These are phyloP conservation scores for Zymoseptoria tritici DNA, from an alignment of 2,329 filamentous ascomycete species.

Conservation along the genomic window DNA sequence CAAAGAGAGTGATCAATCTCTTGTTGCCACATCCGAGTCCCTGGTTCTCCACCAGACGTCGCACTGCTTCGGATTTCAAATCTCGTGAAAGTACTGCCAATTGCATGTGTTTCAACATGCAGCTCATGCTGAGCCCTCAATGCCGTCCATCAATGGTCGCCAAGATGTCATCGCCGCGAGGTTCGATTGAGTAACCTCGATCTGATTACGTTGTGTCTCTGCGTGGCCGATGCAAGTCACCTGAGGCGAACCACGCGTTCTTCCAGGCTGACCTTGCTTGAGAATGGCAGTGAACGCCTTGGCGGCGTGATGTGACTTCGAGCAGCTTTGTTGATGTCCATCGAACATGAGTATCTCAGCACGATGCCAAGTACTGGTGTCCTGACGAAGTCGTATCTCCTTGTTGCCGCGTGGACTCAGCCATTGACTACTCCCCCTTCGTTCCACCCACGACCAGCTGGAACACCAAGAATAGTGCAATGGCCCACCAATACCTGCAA, in stretches of 20 bases:
- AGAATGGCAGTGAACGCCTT: background rate
- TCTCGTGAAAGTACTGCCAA: background rate
- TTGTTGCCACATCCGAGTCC: background rate
- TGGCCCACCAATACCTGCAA: slow-evolving; percentile 45
- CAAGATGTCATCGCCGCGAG: background rate
- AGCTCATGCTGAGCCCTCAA: background rate
- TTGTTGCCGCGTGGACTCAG: background rate
- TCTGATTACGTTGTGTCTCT: background rate
- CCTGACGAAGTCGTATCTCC: background rate
- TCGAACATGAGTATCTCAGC: background rate
- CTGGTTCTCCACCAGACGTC: background rate
- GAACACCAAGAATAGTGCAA: slow-evolving; percentile 41
- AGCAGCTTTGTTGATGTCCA: background rate
- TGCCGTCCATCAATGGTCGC: background rate
- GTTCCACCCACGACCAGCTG: slow-evolving; percentile 40
- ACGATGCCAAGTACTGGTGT: background rate
- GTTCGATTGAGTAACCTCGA: background rate
- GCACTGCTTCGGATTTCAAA: background rate
- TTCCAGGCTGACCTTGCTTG: background rate
- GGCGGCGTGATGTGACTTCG: background rate
- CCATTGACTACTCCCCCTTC: slow-evolving; percentile 16
- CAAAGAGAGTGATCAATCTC: background rate
- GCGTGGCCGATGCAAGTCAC: background rate
- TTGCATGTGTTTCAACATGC: background rate
- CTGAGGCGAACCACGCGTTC: background rate